These are phyloP conservation scores for Aspergillus ochraceoroseus DNA, from an alignment of 2,329 filamentous ascomycete genomes.

Conservation along the genomic window DNA sequence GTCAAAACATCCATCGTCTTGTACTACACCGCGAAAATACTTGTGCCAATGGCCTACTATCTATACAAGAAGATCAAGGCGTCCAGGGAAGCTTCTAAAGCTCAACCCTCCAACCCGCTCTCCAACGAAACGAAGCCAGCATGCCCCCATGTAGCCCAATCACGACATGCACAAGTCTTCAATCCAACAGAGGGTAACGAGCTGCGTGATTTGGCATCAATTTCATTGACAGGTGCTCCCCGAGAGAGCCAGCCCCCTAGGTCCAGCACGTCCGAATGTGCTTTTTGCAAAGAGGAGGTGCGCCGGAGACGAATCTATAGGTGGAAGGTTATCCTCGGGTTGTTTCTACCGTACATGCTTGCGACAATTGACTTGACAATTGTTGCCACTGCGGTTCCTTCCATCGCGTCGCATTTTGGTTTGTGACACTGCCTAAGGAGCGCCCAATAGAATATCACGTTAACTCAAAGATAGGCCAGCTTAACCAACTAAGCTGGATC, in stretches of 20 bases:
- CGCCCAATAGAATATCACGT: no score
- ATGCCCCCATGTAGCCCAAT: neutral
- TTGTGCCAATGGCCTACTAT: slow-evolving; percentile 5
- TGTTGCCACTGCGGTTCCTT: slow-evolving; percentile 55
- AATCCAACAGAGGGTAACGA: neutral
- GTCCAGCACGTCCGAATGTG: slow-evolving; percentile 8
- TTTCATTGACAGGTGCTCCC: neutral
- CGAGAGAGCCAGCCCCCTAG: neutral
- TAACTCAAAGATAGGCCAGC: slow-evolving; percentile 39
- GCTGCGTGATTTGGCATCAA: no score
- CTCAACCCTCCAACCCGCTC: neutral
- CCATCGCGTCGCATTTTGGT: slow-evolving; percentile 63
- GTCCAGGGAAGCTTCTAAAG: neutral
- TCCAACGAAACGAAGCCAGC: neutral
- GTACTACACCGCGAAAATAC: no score
- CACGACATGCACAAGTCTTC: neutral
- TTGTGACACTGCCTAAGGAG: slow-evolving; percentile 17
- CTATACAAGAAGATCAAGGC: slow-evolving; percentile 9
- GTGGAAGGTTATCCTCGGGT: slow-evolving; percentile 56
- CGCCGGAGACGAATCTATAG: slow-evolving; percentile 45
- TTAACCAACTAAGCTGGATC: slow-evolving; percentile 63
- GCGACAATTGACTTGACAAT: slow-evolving; percentile 63
- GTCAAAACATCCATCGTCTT: no score
- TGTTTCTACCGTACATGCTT: slow-evolving; percentile 58
- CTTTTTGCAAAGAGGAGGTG: slow-evolving; percentile 32